A percentile compares a stretch with the other conserved stretches of the same genome.
phyloP scores from a whole-genome alignment of 257 asterid species.

The Scutellaria baicalensis region DNA sequence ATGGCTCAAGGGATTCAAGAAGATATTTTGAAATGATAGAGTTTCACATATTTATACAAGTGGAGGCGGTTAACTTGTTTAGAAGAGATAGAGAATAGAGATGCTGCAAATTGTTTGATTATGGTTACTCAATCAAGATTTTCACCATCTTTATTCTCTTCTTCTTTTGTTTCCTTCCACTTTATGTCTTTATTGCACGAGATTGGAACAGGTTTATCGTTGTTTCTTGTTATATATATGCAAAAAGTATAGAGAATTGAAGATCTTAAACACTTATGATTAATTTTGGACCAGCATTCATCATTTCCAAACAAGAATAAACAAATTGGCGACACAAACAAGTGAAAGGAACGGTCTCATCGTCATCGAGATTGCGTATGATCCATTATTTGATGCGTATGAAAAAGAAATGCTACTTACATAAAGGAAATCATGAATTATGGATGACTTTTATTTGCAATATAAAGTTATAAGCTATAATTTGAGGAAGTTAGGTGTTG shows the following conservation, averaged over 20 bases:
- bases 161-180: too few species aligned
- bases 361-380: too few species aligned
- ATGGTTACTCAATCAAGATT: background rate
- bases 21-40: background rate
- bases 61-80: background rate
- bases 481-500: too few species aligned
- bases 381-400: too few species aligned
- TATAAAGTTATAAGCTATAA: too few species aligned
- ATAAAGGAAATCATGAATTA: too few species aligned
- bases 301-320: background rate
- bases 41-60: background rate
- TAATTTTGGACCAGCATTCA: background rate
- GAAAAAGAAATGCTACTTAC: too few species aligned
- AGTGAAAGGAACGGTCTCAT: background rate
- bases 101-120: background rate
- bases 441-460: too few species aligned
- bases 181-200: too few species aligned
- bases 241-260: background rate
- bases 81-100: background rate
- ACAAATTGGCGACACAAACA: background rate
- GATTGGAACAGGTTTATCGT: too few species aligned
- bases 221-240: too few species aligned
- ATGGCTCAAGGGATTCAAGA: conserved; percentile 13
- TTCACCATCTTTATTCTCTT: background rate
- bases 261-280: background rate